Percentiles rank a stretch among this genome's conserved stretches.
These are phyloP conservation scores for Diaporthe caulivora DNA, from an alignment of 2,329 filamentous ascomycete genomes.

Conservation along the genomic window DNA sequence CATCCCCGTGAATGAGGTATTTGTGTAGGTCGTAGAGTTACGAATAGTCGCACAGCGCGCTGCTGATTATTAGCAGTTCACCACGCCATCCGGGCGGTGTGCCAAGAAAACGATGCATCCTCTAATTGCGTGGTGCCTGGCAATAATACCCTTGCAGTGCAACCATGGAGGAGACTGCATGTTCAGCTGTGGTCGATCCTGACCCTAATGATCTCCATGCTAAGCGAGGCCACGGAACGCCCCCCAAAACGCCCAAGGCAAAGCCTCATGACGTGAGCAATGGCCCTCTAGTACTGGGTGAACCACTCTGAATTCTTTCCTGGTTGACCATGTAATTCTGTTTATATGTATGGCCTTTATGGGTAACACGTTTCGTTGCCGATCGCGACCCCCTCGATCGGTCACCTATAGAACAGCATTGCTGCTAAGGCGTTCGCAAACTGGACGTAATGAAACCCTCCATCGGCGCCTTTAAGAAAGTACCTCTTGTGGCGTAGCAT, in stretches of 20 bases:
- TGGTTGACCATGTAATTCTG: not conserved
- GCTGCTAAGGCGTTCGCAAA: slow-evolving; percentile 2
- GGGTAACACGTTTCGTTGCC: not conserved
- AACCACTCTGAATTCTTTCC: not conserved
- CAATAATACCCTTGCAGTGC: not conserved
- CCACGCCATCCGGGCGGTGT: not conserved
- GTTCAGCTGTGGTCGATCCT: slow-evolving; percentile 4
- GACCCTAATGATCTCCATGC: not conserved
- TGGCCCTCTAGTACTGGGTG: not conserved
- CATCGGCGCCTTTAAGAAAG: not conserved
- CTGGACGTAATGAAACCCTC: slow-evolving; percentile 3
- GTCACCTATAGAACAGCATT: not conserved
- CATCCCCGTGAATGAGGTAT: not conserved
- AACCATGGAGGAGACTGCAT: not conserved
- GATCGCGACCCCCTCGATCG: not conserved
- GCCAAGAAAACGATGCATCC: not conserved
- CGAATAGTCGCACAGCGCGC: not conserved
- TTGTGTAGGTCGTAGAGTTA: not conserved
- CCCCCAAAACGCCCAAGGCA: not conserved
- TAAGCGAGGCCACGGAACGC: not conserved
- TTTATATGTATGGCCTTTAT: not conserved
- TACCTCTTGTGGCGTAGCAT: not conserved
- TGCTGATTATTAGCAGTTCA: not conserved
- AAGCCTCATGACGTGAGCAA: not conserved
- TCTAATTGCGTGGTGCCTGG: slow-evolving; percentile 2